phyloP scores from a whole-genome alignment of 768 basidiomycete genomes.

The Russula griseocarnosa region DNA sequence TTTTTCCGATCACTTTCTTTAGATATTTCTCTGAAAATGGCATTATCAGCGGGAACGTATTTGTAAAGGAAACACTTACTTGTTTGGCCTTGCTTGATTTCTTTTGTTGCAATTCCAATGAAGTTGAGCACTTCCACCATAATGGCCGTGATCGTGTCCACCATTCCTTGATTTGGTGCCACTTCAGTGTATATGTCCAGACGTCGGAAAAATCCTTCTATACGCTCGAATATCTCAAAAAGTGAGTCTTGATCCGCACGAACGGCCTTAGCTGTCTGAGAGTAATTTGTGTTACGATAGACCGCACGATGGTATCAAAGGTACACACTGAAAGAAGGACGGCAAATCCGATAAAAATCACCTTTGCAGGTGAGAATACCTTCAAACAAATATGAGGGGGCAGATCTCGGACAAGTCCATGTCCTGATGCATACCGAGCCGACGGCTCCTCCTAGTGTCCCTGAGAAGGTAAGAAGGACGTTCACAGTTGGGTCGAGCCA shows the following conservation, averaged over 20 bases:
- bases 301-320: background rate
- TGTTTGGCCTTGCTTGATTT: background rate
- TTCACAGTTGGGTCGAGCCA: background rate
- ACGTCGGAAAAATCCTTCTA: background rate
- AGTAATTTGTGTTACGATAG: background rate
- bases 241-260: background rate
- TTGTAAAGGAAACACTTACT: background rate
- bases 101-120: background rate
- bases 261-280: background rate
- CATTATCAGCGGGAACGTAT: background rate
- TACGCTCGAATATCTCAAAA: background rate
- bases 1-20: background rate
- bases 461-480: background rate
- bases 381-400: background rate
- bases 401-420: background rate
- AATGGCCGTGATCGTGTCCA: background rate
- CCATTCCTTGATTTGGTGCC: background rate
- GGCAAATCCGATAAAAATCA: background rate
- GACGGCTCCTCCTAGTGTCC: background rate
- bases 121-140: background rate
- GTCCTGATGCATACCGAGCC: background rate
- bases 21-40: background rate
- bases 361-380: background rate
- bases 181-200: no score
- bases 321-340: background rate